Evolutionary conservation across 306 rosid species (phyloP).

Genomic region (Sicyos baderoa): DNA sequence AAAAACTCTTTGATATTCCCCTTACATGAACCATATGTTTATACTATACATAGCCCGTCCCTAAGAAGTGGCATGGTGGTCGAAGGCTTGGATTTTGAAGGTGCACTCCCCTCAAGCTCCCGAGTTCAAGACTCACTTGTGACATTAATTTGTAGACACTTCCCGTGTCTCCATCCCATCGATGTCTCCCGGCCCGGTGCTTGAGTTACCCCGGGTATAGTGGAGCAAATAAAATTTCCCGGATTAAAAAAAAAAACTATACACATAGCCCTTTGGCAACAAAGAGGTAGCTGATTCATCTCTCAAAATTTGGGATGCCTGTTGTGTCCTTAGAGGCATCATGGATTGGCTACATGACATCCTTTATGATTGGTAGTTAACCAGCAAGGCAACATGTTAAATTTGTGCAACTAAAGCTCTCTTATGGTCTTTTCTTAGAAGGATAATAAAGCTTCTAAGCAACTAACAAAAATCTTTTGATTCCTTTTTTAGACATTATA

Average conservation of each 20-base stretch:
- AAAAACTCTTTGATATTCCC: background rate
- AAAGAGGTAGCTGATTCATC: background rate
- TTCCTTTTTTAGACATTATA: background rate
- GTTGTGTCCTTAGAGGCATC: background rate
- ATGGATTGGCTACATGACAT: background rate
- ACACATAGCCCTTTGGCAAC: background rate
- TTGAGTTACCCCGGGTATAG: no score
- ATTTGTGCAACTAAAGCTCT: background rate
- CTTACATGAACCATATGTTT: background rate
- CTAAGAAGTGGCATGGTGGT: no score
- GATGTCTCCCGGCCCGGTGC: no score
- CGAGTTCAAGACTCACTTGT: no score
- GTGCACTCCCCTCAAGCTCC: no score
- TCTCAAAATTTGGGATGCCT: background rate
- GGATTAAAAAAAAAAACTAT: background rate
- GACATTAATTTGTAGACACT: no score
- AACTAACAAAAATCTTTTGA: constrained; percentile 6
- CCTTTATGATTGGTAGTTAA: background rate
- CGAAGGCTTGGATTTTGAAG: no score
- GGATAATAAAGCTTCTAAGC: background rate
- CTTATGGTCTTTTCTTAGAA: constrained; percentile 2
- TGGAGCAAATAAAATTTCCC: no score
- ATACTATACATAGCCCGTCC: background rate
- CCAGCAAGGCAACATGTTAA: background rate
- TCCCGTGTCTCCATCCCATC: no score